These are phyloP conservation scores for Ambrosia trifida DNA, from an alignment of 129 eudicot species.

Conservation along the genomic window DNA sequence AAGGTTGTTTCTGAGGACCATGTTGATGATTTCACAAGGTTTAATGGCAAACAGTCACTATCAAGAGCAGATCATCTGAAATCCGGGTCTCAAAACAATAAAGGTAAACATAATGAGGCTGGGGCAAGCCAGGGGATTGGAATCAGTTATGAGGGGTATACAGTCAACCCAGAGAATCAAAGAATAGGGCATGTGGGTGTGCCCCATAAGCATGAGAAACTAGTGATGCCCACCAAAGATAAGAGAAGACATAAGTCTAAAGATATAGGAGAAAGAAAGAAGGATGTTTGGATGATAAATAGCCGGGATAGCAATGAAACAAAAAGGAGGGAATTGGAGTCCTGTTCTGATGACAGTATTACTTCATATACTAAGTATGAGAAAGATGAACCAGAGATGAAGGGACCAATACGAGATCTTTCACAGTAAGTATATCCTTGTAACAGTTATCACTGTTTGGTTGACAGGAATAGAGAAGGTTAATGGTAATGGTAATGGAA, in stretches of 20 bases:
- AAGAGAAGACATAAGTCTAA: constrained; percentile 56
- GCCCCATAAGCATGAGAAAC: constrained; percentile 50
- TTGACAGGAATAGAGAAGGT: background rate
- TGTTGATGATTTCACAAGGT: constrained; percentile 48
- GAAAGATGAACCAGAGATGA: constrained; percentile 82
- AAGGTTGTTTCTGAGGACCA: constrained; percentile 43
- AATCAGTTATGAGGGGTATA: constrained; percentile 2
- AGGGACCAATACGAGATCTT: constrained; percentile 77
- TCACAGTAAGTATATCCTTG: constrained; percentile 57
- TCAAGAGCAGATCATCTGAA: constrained; percentile 47
- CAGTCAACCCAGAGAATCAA: constrained; percentile 46
- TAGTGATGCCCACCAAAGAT: constrained; percentile 46
- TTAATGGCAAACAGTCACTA: constrained; percentile 33
- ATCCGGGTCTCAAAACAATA: constrained; percentile 40
- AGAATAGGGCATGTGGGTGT: constrained; percentile 38
- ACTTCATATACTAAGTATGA: constrained; percentile 75
- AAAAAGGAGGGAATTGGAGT: constrained; percentile 56
- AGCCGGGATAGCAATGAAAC: constrained; percentile 39
- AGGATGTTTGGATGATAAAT: constrained; percentile 46
- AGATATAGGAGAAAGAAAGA: constrained; percentile 41
- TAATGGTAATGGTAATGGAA: background rate
- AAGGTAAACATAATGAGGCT: constrained; percentile 49
- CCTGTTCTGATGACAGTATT: constrained; percentile 65
- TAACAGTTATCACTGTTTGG: background rate
- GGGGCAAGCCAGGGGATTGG: constrained; percentile 24